A percentile compares a stretch with the other conserved stretches of the same genome.
These are phyloP conservation scores for Physcomitrellopsis africana DNA, from an alignment of 225 moss, liverwort and hornwort genomes.

Conservation along the genomic window DNA sequence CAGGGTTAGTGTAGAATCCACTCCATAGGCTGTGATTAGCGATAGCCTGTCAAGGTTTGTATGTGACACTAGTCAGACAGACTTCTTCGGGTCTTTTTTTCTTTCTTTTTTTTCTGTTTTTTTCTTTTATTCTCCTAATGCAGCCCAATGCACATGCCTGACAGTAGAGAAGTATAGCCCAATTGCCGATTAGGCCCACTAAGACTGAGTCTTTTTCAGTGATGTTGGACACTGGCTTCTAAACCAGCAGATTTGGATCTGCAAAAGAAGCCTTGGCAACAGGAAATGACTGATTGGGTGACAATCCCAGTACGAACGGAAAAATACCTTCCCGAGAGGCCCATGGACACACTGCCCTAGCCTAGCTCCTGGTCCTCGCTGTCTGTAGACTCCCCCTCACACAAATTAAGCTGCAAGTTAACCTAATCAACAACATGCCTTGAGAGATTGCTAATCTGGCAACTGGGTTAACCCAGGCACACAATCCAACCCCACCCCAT, in stretches of 20 bases:
- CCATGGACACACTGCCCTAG: neutral
- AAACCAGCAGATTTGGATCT: neutral
- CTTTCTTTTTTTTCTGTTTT: neutral
- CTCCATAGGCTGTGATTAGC: conserved; percentile 40
- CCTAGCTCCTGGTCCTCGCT: neutral
- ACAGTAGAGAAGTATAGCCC: conserved; percentile 1
- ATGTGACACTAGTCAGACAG: conserved; percentile 1
- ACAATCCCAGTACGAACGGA: neutral
- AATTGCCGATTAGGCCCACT: conserved; percentile 8
- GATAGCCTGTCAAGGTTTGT: conserved; percentile 32
- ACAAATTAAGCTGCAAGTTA: conserved; percentile 19
- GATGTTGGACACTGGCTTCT: neutral
- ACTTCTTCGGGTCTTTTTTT: too few relatives aligned
- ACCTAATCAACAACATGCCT: conserved; percentile 1
- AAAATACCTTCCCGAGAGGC: neutral
- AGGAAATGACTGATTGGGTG: neutral
- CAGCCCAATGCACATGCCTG: conserved; percentile 32
- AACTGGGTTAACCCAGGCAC: neutral
- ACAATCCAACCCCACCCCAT: too few relatives aligned
- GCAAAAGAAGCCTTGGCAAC: neutral
- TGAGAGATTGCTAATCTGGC: neutral
- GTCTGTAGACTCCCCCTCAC: conserved; percentile 24
- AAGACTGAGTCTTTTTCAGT: conserved; percentile 25
- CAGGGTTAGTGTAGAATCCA: conserved; percentile 42
- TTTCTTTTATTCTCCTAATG: neutral